These are phyloP conservation scores for Juglanconis oblonga DNA, from an alignment of 2,329 filamentous ascomycete species.

Conservation along the genomic window DNA sequence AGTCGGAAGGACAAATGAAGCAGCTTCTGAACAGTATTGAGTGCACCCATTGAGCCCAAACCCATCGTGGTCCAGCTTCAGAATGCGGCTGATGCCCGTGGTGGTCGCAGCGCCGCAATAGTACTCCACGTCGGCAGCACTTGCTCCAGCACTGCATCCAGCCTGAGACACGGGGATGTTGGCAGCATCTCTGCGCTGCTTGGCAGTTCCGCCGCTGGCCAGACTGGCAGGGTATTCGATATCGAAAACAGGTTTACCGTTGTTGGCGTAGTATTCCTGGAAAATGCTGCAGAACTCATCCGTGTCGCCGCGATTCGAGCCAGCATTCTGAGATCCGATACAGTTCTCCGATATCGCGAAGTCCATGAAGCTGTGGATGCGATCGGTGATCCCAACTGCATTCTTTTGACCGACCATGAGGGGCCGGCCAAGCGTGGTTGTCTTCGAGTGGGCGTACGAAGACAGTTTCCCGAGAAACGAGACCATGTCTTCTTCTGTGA, in stretches of 20 bases:
- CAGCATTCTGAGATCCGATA: not conserved
- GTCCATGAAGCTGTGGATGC: constrained; percentile 10
- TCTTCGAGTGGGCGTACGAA: constrained; percentile 11
- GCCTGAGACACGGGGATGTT: not conserved
- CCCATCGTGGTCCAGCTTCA: constrained; percentile 17
- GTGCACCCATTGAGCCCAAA: constrained; percentile 16
- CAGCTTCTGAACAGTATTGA: constrained; percentile 10
- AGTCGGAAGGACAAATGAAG: constrained; percentile 7
- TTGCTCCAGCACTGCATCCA: constrained; percentile 4
- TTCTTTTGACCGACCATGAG: constrained; percentile 18
- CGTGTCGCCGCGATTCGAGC: constrained; percentile 3
- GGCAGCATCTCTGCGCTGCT: not conserved
- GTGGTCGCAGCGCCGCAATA: not conserved
- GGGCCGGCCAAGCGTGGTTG: constrained; percentile 1
- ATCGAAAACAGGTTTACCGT: constrained; percentile 15
- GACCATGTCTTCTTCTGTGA: constrained; percentile 15
- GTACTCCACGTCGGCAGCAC: not conserved
- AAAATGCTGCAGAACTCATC: constrained; percentile 12
- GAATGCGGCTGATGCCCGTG: constrained; percentile 13
- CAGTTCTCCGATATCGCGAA: constrained; percentile 15
- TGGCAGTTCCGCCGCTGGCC: not conserved
- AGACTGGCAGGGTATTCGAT: constrained; percentile 16
- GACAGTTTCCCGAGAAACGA: constrained; percentile 5
- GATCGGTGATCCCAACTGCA: constrained; percentile 3
- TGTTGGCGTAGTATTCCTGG: constrained; percentile 10